Percentiles rank a stretch among this genome's conserved stretches.
Conservation (phyloP, 768 basidiomycete species). For the Tubosaeta sp. region DNA sequence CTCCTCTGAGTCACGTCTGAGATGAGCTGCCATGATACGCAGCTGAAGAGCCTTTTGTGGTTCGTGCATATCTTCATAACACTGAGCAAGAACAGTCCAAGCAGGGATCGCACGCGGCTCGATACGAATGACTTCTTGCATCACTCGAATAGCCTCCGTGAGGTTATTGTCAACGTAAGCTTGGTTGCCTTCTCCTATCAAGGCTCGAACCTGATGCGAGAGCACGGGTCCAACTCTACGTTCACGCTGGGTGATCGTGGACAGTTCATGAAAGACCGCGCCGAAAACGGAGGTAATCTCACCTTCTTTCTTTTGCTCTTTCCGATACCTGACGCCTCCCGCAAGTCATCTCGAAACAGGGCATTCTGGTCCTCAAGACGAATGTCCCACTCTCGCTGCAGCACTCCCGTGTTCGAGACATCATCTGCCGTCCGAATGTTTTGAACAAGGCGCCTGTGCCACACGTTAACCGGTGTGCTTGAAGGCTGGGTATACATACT, state of each 20-base stretch:
- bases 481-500: constrained; percentile 5
- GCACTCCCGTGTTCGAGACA: constrained; percentile 38
- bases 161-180: constrained; percentile 74
- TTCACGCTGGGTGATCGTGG: constrained; percentile 26
- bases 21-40: constrained; percentile 86
- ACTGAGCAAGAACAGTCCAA: constrained; percentile 86
- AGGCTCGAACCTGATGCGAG: constrained; percentile 64
- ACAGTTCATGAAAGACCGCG: background rate
- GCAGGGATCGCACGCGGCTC: constrained; percentile 81
- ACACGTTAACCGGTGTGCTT: background rate
- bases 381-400: constrained; percentile 72
- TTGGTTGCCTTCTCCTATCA: constrained; percentile 85
- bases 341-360: constrained; percentile 69
- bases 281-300: background rate
- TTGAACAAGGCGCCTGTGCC: constrained; percentile 58
- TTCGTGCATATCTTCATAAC: constrained; percentile 71
- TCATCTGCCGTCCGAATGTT: constrained; percentile 56
- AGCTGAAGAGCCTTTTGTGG: constrained; percentile 71
- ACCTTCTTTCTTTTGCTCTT: constrained; percentile 45
- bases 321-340: constrained; percentile 72
- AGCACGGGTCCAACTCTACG: constrained; percentile 54
- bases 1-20: constrained; percentile 77
- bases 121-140: constrained; percentile 91
- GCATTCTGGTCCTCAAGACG: constrained; percentile 63
- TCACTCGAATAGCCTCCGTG: constrained; percentile 65